phyloP scores from a whole-genome alignment of 768 basidiomycete genomes.

The Rhodotorula toruloides region DNA sequence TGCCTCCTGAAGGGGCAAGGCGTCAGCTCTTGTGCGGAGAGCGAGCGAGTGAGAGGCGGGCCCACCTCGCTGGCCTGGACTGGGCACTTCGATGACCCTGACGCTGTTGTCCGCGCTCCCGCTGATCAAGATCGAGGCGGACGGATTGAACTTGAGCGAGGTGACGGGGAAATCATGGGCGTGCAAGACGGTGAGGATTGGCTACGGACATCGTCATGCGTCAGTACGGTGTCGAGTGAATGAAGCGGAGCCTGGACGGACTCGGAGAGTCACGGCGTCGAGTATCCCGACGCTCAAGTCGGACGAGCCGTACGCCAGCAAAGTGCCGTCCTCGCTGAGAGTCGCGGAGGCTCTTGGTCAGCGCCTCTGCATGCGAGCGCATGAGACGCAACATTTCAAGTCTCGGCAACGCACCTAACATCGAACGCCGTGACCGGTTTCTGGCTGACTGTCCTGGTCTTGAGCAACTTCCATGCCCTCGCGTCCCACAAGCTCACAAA shows the following conservation, averaged over 20 bases:
- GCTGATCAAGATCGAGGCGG: conserved; percentile 71
- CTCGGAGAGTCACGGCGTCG: conserved; percentile 70
- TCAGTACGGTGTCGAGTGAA: not conserved
- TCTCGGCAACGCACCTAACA: conserved; percentile 45
- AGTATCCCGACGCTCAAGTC: conserved; percentile 78
- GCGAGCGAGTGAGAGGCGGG: not conserved
- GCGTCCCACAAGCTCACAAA: conserved; percentile 57
- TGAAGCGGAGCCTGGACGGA: conserved; percentile 49
- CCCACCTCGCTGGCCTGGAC: not conserved
- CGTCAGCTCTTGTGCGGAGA: not conserved
- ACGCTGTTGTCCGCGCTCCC: conserved; percentile 87
- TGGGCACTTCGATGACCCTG: conserved; percentile 69
- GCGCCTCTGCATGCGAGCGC: not conserved
- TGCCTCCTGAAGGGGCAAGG: not conserved
- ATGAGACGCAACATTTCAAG: not conserved
- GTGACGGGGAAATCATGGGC: conserved; percentile 95
- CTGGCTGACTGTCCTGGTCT: conserved; percentile 66
- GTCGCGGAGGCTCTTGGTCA: not conserved
- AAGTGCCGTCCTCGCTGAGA: conserved; percentile 67
- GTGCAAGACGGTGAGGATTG: conserved; percentile 76
- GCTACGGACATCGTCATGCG: conserved; percentile 53
- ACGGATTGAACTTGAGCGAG: conserved; percentile 77
- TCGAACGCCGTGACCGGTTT: conserved; percentile 82
- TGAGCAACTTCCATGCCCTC: conserved; percentile 61
- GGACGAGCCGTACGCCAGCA: conserved; percentile 79